Percentiles rank a stretch among this genome's conserved stretches.
Evolutionary conservation across 2,329 filamentous ascomycete species (phyloP).

Genomic region (Scytalidium sp.): DNA sequence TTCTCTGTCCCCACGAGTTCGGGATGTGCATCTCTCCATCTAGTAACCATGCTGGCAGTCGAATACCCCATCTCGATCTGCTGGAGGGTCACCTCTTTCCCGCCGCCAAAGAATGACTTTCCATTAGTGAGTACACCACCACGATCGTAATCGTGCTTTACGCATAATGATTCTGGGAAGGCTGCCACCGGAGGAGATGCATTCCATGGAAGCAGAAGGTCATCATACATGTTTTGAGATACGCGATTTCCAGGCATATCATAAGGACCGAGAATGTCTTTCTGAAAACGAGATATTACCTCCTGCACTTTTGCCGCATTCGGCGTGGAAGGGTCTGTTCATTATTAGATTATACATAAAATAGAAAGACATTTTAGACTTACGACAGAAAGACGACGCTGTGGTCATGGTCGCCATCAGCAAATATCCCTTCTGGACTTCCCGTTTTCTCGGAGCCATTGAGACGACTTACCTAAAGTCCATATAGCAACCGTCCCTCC

Average conservation of each 20-base stretch:
- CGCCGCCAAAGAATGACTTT: slow-evolving; percentile 25
- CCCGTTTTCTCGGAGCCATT: too few relatives aligned
- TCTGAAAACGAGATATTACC: slow-evolving; percentile 33
- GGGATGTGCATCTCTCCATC: slow-evolving; percentile 36
- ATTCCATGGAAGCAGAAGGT: slow-evolving; percentile 43
- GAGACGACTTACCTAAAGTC: slow-evolving; percentile 25
- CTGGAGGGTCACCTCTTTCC: neutral
- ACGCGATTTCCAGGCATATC: slow-evolving; percentile 34
- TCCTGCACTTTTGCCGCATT: slow-evolving; percentile 34
- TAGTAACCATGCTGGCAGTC: slow-evolving; percentile 35
- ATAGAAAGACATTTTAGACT: slow-evolving; percentile 1
- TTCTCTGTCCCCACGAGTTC: slow-evolving; percentile 31
- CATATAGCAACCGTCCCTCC: slow-evolving; percentile 47
- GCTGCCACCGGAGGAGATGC: slow-evolving; percentile 19
- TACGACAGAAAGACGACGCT: slow-evolving; percentile 6
- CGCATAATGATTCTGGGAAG: slow-evolving; percentile 31
- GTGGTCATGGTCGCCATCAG: slow-evolving; percentile 18
- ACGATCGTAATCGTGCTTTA: slow-evolving; percentile 33
- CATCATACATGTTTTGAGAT: slow-evolving; percentile 34
- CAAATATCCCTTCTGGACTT: slow-evolving; percentile 1
- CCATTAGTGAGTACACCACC: slow-evolving; percentile 25
- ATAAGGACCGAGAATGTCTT: slow-evolving; percentile 33
- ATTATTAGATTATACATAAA: slow-evolving; percentile 6
- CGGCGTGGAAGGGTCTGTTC: slow-evolving; percentile 30
- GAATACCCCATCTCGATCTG: slow-evolving; percentile 21